A percentile compares a stretch with the other conserved stretches of the same genome.
Evolutionary conservation across 2,329 filamentous ascomycete species (phyloP).

Genomic region (Pseudocercospora macadamiae): DNA sequence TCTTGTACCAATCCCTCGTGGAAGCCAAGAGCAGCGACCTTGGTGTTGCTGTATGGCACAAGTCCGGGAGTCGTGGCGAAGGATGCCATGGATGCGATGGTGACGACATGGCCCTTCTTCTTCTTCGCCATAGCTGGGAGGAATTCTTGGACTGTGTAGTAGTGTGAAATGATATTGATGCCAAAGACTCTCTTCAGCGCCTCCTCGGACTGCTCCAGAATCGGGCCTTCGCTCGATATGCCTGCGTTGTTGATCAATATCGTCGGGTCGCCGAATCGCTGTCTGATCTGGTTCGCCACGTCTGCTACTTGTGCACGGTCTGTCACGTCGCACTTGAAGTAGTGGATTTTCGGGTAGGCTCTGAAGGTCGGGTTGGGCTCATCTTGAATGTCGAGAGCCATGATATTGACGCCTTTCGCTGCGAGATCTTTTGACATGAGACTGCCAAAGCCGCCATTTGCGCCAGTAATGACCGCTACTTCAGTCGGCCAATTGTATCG

Average conservation of each 20-base stretch:
- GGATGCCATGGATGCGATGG: constrained; percentile 57
- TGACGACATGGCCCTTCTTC: constrained; percentile 61
- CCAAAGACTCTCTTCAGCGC: constrained; percentile 54
- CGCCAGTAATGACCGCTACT: constrained; percentile 41
- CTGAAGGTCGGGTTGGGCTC: constrained; percentile 39
- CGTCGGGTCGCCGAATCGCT: constrained; percentile 47
- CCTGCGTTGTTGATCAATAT: constrained; percentile 57
- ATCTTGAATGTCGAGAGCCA: constrained; percentile 43
- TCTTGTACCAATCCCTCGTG: constrained; percentile 53
- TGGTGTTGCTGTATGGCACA: constrained; percentile 57
- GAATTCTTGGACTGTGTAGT: constrained; percentile 55
- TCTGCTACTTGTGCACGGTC: constrained; percentile 50
- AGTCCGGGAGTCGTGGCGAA: constrained; percentile 49
- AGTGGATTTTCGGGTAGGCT: constrained; percentile 39
- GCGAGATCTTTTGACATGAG: constrained; percentile 41
- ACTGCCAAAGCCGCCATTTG: constrained; percentile 43
- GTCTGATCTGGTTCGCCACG: constrained; percentile 44
- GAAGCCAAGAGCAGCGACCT: constrained; percentile 56
- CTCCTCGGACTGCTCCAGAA: constrained; percentile 50
- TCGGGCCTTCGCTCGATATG: constrained; percentile 50
- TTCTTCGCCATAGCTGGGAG: constrained; percentile 54
- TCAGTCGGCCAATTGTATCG: constrained; percentile 42
- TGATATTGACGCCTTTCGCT: constrained; percentile 42
- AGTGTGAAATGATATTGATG: constrained; percentile 57
- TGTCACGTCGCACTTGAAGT: constrained; percentile 53